Percentiles rank a stretch among this genome's conserved stretches.
Conservation (phyloP, 2,329 filamentous ascomycete genomes). For the Corynespora cassiicola region DNA sequence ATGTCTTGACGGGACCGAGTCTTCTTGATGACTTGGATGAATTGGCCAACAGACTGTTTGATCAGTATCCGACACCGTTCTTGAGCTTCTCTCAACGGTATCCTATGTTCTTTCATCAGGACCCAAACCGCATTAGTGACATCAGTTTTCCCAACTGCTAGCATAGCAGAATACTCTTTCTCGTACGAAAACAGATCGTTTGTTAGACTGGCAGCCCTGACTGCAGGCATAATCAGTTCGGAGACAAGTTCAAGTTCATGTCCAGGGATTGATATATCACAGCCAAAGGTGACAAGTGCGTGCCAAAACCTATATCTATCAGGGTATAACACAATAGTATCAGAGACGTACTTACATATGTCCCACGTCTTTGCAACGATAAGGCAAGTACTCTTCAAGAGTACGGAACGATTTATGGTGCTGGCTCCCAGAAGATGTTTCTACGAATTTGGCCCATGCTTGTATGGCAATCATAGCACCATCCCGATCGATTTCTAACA, state of each 20-base stretch:
- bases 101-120: slow-evolving; percentile 47
- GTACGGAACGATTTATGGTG: slow-evolving; percentile 9
- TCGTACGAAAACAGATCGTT: slow-evolving; percentile 53
- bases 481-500: slow-evolving; percentile 18
- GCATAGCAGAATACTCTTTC: slow-evolving; percentile 36
- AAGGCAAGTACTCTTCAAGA: slow-evolving; percentile 24
- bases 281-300: slow-evolving; percentile 46
- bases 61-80: no score
- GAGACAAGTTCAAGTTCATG: slow-evolving; percentile 39
- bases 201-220: slow-evolving; percentile 36
- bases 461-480: slow-evolving; percentile 18
- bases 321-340: neutral
- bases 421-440: no score
- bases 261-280: slow-evolving; percentile 46
- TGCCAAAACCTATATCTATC: slow-evolving; percentile 38
- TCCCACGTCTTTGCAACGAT: slow-evolving; percentile 18
- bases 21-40: no score
- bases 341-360: slow-evolving; percentile 15
- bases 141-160: slow-evolving; percentile 22
- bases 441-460: slow-evolving; percentile 20
- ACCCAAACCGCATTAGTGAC: slow-evolving; percentile 51
- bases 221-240: slow-evolving; percentile 27
- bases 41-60: no score
- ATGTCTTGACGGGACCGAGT: no score
- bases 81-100: no score